Percentiles rank a stretch among this genome's conserved stretches.
Evolutionary conservation across 148 eudicot genomes (phyloP).

Genomic region (Camellia japonica): DNA sequence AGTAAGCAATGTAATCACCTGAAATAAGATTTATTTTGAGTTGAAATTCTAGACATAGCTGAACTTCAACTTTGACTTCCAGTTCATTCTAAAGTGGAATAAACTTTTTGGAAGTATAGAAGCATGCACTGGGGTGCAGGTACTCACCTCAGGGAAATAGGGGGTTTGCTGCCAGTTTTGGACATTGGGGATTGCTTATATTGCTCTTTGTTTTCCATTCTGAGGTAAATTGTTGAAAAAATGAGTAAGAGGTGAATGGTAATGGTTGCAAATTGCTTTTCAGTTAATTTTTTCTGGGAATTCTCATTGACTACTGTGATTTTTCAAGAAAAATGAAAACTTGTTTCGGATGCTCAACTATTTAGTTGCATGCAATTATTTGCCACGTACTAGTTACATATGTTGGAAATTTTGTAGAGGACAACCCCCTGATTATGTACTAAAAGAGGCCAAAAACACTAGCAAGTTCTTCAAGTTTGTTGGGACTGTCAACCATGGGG

Average conservation of each 20-base stretch:
- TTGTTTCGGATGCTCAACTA: constrained; percentile 15
- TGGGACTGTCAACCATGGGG: constrained; percentile 60
- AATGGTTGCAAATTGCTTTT: background rate
- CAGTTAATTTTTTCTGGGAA: background rate
- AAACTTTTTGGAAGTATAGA: background rate
- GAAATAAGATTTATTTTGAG: background rate
- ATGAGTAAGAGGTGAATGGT: background rate
- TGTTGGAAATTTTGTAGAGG: constrained; percentile 53
- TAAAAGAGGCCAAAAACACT: constrained; percentile 77
- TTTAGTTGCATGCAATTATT: constrained; percentile 7
- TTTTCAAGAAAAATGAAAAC: background rate
- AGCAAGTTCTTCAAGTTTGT: constrained; percentile 85
- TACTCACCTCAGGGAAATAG: background rate
- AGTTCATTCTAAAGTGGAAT: background rate
- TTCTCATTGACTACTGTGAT: background rate
- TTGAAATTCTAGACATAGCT: background rate
- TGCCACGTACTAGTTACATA: constrained; percentile 13
- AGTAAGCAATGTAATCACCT: background rate
- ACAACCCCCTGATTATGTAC: constrained; percentile 94
- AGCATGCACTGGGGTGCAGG: background rate
- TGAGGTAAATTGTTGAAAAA: background rate
- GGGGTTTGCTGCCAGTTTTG: background rate
- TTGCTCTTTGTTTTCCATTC: background rate
- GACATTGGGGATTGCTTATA: background rate
- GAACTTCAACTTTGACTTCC: background rate